phyloP scores from a whole-genome alignment of 768 basidiomycete genomes.

The Phlegmacium glaucopus region DNA sequence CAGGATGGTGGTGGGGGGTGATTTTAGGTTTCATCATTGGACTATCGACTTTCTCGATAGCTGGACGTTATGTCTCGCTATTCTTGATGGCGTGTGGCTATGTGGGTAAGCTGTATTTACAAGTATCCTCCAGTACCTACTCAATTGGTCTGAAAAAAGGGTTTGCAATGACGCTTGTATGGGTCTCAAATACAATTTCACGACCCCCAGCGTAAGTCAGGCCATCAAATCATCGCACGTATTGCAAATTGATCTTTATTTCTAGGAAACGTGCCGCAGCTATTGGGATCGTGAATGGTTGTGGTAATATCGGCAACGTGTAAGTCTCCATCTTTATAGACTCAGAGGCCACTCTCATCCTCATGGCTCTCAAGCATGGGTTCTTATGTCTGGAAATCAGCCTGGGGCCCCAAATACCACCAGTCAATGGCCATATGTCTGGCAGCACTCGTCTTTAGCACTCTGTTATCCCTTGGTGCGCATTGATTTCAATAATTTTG shows the following conservation, averaged over 20 bases:
- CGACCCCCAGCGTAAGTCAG: conserved; percentile 43
- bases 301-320: conserved; percentile 55
- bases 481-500: background rate
- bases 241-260: background rate
- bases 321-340: conserved; percentile 25
- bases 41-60: conserved; percentile 47
- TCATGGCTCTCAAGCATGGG: conserved; percentile 39
- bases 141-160: conserved; percentile 13
- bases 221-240: background rate
- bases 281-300: conserved; percentile 60
- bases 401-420: conserved; percentile 63
- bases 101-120: conserved; percentile 13
- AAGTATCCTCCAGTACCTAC: background rate
- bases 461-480: conserved; percentile 29
- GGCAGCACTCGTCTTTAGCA: conserved; percentile 31
- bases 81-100: conserved; percentile 63
- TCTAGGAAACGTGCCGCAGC: conserved; percentile 48
- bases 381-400: conserved; percentile 57
- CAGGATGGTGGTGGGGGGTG: conserved; percentile 55
- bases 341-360: background rate
- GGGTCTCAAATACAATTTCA: conserved; percentile 60
- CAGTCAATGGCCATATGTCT: conserved; percentile 54
- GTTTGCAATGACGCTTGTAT: conserved; percentile 49
- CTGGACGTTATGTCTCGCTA: conserved; percentile 55
- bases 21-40: conserved; percentile 62